These are phyloP conservation scores for Chaetothyriales sp. DNA, from an alignment of 2,329 filamentous ascomycete species.

Conservation along the genomic window DNA sequence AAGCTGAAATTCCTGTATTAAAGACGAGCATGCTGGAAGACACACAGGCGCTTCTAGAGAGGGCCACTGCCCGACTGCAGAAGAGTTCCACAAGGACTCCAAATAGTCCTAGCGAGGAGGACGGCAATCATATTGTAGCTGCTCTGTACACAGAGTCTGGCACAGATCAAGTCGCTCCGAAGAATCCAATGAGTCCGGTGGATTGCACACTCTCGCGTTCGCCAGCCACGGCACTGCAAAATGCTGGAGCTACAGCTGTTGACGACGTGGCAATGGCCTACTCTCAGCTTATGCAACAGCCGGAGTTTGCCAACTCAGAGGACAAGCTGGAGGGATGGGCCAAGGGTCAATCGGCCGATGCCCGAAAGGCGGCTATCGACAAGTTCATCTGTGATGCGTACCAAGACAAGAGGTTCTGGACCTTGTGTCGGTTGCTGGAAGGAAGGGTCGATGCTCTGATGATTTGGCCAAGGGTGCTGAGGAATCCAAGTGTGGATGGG, in stretches of 20 bases:
- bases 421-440: slow-evolving; percentile 29
- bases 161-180: background rate
- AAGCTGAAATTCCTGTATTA: background rate
- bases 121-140: background rate
- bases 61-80: background rate
- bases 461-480: background rate
- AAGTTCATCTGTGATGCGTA: slow-evolving; percentile 30
- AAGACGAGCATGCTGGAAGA: background rate
- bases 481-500: background rate
- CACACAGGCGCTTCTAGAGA: background rate
- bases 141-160: background rate
- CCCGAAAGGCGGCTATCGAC: slow-evolving; percentile 18
- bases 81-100: background rate
- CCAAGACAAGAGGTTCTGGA: slow-evolving; percentile 28
- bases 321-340: background rate
- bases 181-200: background rate
- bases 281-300: background rate
- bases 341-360: slow-evolving; percentile 15
- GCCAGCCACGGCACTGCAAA: background rate
- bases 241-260: background rate
- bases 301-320: background rate
- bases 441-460: slow-evolving; percentile 11
- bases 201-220: background rate
- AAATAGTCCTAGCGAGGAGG: background rate
- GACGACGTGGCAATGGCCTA: background rate